Percentiles rank a stretch among this genome's conserved stretches.
Evolutionary conservation across 768 basidiomycete species (phyloP).

Genomic region (Thelephora aurantiotincta): DNA sequence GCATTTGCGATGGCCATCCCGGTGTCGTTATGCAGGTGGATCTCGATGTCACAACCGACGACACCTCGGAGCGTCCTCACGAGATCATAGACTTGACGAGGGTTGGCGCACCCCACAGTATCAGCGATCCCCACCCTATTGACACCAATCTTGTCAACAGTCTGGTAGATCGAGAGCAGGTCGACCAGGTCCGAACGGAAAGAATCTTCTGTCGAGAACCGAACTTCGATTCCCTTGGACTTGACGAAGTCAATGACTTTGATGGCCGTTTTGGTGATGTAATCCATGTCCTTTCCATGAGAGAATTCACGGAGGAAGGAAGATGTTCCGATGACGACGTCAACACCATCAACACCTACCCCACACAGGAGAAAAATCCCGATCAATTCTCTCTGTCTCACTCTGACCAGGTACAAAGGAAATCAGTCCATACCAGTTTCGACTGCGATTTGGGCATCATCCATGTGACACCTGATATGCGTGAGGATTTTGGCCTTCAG

Average conservation of each 20-base stretch:
- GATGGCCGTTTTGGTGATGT: constrained; percentile 97
- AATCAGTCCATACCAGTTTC: constrained; percentile 63
- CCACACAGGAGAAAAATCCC: not conserved
- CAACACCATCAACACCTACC: constrained; percentile 92
- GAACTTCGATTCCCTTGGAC: constrained; percentile 98
- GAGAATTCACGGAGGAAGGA: constrained; percentile 99
- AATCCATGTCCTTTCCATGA: constrained; percentile 99
- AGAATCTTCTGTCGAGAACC: constrained; percentile 98
- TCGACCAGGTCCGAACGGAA: constrained; percentile 99
- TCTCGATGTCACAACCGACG: constrained; percentile 94
- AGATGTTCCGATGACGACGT: constrained; percentile 97
- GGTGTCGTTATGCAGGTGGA: constrained; percentile 97
- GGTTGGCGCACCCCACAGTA: constrained; percentile 98
- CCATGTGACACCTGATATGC: constrained; percentile 99
- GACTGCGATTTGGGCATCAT: constrained; percentile 94
- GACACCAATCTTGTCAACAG: constrained; percentile 98
- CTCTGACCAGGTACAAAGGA: not conserved
- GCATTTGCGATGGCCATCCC: constrained; percentile 99
- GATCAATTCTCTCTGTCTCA: not conserved
- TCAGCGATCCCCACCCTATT: constrained; percentile 98
- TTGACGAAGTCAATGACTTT: constrained; percentile 99
- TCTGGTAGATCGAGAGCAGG: constrained; percentile 95
- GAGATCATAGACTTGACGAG: constrained; percentile 95
- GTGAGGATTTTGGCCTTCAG: constrained; percentile 95
- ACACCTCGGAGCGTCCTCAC: constrained; percentile 93